Evolutionary conservation across 345 rosid genomes (phyloP), one percentile per base, ranked within the genome.

Genomic region (Jatropha curcas): DNA sequence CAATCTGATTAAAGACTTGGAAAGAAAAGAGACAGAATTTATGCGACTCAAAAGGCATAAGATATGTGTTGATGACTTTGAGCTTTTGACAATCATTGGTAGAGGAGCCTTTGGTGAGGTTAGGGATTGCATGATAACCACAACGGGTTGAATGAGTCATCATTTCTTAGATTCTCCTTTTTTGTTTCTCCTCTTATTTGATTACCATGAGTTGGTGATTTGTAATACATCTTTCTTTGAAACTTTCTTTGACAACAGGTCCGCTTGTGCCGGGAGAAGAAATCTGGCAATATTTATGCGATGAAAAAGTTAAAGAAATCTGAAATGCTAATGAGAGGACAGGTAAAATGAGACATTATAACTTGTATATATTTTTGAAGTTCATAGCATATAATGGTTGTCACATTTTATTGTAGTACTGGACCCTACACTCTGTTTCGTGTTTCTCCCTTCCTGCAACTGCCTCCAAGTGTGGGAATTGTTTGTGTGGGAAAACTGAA

Each of bases 301-400:
- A 94, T 94, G 98, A 94, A 94, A 87, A 94, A 94, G 82, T 85
- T 94, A 86, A 90, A 94, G 92, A 94, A 94, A 86, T 90, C 98
- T 67, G 98, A 94, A 86, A 94, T 94, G 98, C 86, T 94, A 72
- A 90, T 77, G 84, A 84, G 92, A 80, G 98, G 98, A 76, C 98
- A 94, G 94, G 98, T 94, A 82, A 83, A 75, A 62, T 79, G 70
- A 68, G 68, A 70, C 57, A 16, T 28, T 63, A 14, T 27, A 56
- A 13, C 43, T 71, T 58, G 52, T 68, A 48, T 37, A 76, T 51
- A 30, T 39, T 39, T 31, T 81, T 43, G 35, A 65, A 46, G 60
- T 2, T 31, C 27, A 28, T 60, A 5, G 34, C 8, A 28, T 30
- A 30, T n/a, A n/a, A n/a, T 56, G 52, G 14, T 56, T 48, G 12